phyloP scores from a whole-genome alignment of 495 filamentous ascomycete species.

The Penicillium antarcticum region DNA sequence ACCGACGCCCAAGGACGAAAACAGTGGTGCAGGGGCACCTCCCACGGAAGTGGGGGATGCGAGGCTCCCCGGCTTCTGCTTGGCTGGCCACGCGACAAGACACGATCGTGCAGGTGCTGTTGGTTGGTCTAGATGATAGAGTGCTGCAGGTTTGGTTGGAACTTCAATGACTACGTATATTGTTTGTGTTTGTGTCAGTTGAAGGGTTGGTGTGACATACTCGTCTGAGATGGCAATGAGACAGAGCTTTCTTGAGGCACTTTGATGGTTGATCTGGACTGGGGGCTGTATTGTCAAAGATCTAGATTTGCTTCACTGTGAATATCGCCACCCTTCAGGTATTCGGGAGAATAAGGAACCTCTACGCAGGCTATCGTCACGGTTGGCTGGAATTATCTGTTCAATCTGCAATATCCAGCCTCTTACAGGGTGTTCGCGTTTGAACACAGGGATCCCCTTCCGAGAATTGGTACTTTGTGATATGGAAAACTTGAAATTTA shows the following conservation, averaged over 20 bases:
- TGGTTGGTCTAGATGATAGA: conserved; percentile 16
- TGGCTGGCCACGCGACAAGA: conserved; percentile 25
- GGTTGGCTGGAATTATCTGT: conserved; percentile 9
- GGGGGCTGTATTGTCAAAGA: background rate
- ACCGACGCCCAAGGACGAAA: conserved; percentile 16
- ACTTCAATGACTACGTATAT: conserved; percentile 13
- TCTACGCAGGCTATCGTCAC: conserved; percentile 6
- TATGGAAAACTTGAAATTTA: background rate
- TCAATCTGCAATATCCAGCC: conserved; percentile 10
- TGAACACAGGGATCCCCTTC: conserved; percentile 11
- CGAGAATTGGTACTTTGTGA: conserved; percentile 2
- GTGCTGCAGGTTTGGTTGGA: conserved; percentile 22
- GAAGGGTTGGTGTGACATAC: background rate
- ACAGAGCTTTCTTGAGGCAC: background rate
- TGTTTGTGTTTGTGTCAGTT: conserved; percentile 6
- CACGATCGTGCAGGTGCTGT: conserved; percentile 2
- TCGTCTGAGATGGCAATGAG: background rate
- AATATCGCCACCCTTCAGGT: conserved; percentile 2
- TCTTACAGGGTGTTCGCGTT: conserved; percentile 10
- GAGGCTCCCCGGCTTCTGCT: conserved; percentile 17
- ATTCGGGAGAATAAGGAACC: conserved; percentile 20
- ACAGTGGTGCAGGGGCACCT: conserved; percentile 18
- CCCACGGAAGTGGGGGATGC: conserved; percentile 17
- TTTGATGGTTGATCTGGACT: background rate
- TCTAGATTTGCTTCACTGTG: background rate